A percentile compares a stretch with the other conserved stretches of the same genome.
Conservation (phyloP, 345 rosid genomes). For the Theobroma cacao region DNA sequence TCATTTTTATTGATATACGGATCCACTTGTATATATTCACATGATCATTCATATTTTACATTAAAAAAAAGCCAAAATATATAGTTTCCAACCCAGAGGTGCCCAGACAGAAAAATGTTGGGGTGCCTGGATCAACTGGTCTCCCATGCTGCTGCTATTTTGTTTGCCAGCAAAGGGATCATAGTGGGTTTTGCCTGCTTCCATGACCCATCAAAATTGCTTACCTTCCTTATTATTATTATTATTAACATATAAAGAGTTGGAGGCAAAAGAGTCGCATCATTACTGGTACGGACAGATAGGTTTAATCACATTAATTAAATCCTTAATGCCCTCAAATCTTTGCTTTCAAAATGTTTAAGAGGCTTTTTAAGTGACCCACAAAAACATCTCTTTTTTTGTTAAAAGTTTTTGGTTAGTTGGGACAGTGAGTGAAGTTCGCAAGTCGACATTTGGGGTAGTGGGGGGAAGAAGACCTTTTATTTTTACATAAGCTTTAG, state of each 20-base stretch:
- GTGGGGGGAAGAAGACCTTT: background rate
- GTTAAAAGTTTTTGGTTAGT: conserved; percentile 3
- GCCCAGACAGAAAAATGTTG: background rate
- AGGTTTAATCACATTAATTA: conserved; percentile 1
- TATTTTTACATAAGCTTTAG: background rate
- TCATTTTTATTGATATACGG: no score
- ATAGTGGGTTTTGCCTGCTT: conserved; percentile 19
- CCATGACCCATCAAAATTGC: conserved; percentile 12
- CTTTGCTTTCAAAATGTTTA: conserved; percentile 3
- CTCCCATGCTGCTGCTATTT: background rate
- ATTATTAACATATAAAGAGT: background rate
- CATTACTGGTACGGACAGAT: conserved; percentile 26
- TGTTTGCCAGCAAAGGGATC: conserved; percentile 19
- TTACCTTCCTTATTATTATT: background rate
- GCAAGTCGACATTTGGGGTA: conserved; percentile 26
- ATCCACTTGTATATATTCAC: no score
- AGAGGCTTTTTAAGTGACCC: background rate
- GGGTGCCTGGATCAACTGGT: background rate
- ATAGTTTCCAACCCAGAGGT: no score
- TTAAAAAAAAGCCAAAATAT: no score
- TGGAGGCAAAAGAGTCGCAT: conserved; percentile 24
- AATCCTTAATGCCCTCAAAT: conserved; percentile 12
- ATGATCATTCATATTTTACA: no score
- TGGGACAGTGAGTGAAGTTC: conserved; percentile 16
- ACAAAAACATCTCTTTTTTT: background rate